Conservation (phyloP, 352 stramenopile genomes). For the Pythium pectinolyticum region DNA sequence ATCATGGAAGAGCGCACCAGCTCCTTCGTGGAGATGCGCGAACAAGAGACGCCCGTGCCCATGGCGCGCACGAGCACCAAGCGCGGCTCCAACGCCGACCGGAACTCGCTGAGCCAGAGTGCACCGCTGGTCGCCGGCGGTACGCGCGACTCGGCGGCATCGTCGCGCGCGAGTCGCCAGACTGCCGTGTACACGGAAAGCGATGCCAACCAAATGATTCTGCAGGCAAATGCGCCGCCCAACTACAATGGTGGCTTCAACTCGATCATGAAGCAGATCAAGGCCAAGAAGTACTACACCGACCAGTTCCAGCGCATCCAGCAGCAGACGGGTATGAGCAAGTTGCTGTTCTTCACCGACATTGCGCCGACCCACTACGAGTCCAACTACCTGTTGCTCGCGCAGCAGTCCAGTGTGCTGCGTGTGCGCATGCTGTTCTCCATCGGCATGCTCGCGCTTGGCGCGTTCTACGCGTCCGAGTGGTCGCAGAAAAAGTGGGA, state of each 20-base stretch:
- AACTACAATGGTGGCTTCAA: conserved; percentile 66
- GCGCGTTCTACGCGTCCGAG: conserved; percentile 57
- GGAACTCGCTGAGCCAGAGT: conserved; percentile 25
- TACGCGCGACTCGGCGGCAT: conserved; percentile 15
- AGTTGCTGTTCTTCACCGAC: conserved; percentile 62
- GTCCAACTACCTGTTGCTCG: conserved; percentile 56
- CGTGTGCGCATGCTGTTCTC: conserved; percentile 65
- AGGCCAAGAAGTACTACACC: conserved; percentile 77
- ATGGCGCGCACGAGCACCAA: conserved; percentile 11
- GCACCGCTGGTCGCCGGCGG: conserved; percentile 20
- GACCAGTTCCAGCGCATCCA: conserved; percentile 80
- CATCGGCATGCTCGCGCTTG: conserved; percentile 58
- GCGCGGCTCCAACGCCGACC: conserved; percentile 25
- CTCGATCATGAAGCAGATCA: conserved; percentile 80
- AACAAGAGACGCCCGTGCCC: conserved; percentile 7
- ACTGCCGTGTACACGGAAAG: conserved; percentile 43
- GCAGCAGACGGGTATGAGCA: conserved; percentile 70
- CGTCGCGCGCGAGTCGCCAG: conserved; percentile 16
- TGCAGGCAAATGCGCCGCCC: conserved; percentile 62
- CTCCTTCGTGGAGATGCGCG: conserved; percentile 51
- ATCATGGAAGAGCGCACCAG: conserved; percentile 58
- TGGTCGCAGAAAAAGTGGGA: conserved; percentile 47
- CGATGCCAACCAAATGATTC: conserved; percentile 69
- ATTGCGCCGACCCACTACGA: conserved; percentile 61
- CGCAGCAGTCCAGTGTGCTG: conserved; percentile 44